These are phyloP conservation scores for Cladosporium cucumerinum DNA, from an alignment of 2,329 filamentous ascomycete genomes.

Conservation along the genomic window DNA sequence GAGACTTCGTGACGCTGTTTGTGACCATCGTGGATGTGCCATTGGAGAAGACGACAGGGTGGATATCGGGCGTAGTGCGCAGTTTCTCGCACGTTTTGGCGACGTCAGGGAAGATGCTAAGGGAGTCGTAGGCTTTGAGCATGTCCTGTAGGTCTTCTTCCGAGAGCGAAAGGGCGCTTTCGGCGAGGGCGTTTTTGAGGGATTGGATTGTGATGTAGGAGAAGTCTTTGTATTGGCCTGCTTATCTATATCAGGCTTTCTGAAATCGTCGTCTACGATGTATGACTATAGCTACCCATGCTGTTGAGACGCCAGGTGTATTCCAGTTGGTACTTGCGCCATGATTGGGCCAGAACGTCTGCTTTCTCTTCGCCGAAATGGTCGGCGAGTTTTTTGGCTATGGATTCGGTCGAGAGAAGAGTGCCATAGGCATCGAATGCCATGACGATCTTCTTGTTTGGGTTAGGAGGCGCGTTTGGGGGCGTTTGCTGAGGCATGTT, in stretches of 20 bases:
- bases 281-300: slow-evolving; percentile 59
- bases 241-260: not conserved
- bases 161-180: slow-evolving; percentile 49
- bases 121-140: slow-evolving; percentile 62
- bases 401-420: slow-evolving; percentile 67
- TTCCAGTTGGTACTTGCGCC: slow-evolving; percentile 69
- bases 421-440: slow-evolving; percentile 77
- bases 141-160: slow-evolving; percentile 47
- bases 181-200: slow-evolving; percentile 62
- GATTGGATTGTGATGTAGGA: slow-evolving; percentile 60
- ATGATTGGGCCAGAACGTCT: slow-evolving; percentile 55
- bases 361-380: slow-evolving; percentile 59
- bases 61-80: slow-evolving; percentile 39
- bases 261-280: too few relatives aligned
- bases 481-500: not conserved
- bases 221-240: slow-evolving; percentile 58
- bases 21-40: slow-evolving; percentile 62
- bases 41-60: slow-evolving; percentile 67
- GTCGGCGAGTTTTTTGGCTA: slow-evolving; percentile 56
- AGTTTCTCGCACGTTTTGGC: slow-evolving; percentile 51
- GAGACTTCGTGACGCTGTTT: slow-evolving; percentile 57
- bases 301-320: slow-evolving; percentile 74
- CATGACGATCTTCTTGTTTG: slow-evolving; percentile 34
- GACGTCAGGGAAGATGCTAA: slow-evolving; percentile 65
- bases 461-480: not conserved